phyloP scores from a whole-genome alignment of 331 rosid species.

The Dryas integrifolia region DNA sequence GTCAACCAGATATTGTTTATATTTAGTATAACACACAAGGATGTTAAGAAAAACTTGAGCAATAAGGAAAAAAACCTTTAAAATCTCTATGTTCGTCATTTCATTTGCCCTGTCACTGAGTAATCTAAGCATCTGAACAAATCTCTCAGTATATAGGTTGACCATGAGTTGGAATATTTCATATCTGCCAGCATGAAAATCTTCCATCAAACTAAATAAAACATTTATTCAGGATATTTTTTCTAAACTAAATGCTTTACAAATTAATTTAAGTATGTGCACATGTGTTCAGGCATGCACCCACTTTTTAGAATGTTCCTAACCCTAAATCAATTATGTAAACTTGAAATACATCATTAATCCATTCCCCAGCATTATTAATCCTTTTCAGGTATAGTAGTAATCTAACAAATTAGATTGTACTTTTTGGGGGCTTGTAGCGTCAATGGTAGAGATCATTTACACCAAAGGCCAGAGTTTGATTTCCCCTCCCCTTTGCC shows the following conservation, averaged over 20 bases:
- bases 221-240: conserved; percentile 14
- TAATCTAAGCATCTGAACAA: conserved; percentile 95
- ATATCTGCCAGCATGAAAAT: conserved; percentile 60
- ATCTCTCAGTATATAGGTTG: conserved; percentile 92
- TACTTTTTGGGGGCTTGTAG: background rate
- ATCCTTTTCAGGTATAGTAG: background rate
- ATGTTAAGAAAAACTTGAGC: background rate
- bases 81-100: conserved; percentile 84
- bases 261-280: background rate
- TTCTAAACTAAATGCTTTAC: background rate
- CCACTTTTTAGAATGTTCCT: background rate
- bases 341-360: background rate
- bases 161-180: conserved; percentile 97
- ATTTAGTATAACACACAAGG: background rate
- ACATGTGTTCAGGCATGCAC: background rate
- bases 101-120: conserved; percentile 88
- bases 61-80: conserved; percentile 61
- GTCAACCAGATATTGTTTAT: background rate
- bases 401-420: background rate
- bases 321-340: background rate
- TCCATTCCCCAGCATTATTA: too few species aligned
- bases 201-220: conserved; percentile 1
- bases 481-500: too few species aligned
- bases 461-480: too few species aligned
- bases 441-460: too few species aligned